phyloP scores from a whole-genome alignment of 1,284 basidiomycete species.

The Ustilago hordei region DNA sequence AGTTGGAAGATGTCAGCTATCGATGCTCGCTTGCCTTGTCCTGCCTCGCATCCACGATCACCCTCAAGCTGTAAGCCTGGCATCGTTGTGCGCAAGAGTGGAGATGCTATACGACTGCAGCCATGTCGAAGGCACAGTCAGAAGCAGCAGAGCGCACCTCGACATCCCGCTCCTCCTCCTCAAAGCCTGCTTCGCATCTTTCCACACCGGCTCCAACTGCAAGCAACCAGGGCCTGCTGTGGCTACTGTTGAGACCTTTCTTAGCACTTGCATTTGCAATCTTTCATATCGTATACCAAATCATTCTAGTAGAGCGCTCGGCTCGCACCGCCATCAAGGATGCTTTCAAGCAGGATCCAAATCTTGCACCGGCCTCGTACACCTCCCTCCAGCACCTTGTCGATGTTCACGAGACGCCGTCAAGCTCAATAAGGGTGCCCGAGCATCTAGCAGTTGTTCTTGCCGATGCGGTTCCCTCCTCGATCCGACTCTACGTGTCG shows the following conservation, averaged over 20 bases:
- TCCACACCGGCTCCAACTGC: background rate
- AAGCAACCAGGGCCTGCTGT: constrained; percentile 1
- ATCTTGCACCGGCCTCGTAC: constrained; percentile 11
- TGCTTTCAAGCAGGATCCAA: background rate
- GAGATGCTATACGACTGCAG: background rate
- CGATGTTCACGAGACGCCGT: constrained; percentile 3
- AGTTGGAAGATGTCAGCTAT: too few relatives aligned
- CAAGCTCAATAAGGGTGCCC: constrained; percentile 18
- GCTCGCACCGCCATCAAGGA: background rate
- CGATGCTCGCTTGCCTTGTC: background rate
- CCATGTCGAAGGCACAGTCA: constrained; percentile 12
- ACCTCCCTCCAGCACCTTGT: constrained; percentile 18
- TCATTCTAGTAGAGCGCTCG: background rate
- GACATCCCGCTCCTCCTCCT: background rate
- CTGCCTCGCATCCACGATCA: background rate
- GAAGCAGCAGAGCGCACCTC: background rate
- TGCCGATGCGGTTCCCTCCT: constrained; percentile 26
- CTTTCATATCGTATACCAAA: constrained; percentile 33
- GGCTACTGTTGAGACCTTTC: constrained; percentile 25
- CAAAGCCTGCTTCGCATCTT: background rate
- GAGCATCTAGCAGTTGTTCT: constrained; percentile 35
- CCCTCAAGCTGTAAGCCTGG: background rate
- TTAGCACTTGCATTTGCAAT: constrained; percentile 29
- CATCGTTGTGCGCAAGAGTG: background rate
- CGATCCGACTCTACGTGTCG: constrained; percentile 29